These are phyloP conservation scores for Cryptosporidium meleagridis DNA, from an alignment of 169 alveolate genomes.

Conservation along the genomic window DNA sequence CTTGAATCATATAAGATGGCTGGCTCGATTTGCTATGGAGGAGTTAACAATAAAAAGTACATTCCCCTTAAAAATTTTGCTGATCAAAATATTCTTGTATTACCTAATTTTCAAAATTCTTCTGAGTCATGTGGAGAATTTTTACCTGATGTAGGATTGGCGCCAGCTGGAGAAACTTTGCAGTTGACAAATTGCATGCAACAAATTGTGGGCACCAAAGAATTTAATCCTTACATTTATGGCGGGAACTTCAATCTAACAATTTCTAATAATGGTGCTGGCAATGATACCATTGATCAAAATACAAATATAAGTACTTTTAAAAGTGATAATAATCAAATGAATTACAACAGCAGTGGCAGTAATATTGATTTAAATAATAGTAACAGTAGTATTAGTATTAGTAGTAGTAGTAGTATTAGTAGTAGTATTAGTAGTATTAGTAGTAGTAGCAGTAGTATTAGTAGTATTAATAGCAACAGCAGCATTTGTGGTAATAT, in stretches of 20 bases:
- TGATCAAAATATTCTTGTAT: background rate
- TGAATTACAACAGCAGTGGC: background rate
- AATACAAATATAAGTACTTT: background rate
- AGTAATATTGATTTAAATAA: background rate
- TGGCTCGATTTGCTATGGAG: background rate
- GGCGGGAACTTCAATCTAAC: background rate
- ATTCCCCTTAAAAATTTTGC: background rate
- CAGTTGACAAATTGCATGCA: background rate
- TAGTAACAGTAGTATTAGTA: background rate
- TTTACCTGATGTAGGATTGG: conserved; percentile 12
- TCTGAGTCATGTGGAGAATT: background rate
- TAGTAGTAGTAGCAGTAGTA: conserved; percentile 4
- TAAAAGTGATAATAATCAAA: background rate
- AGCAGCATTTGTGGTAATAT: background rate
- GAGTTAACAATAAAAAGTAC: background rate
- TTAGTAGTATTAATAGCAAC: background rate
- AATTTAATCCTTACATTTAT: background rate
- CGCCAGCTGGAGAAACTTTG: background rate
- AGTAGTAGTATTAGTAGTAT: background rate
- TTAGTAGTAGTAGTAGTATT: background rate
- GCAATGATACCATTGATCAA: background rate
- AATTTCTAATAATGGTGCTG: background rate
- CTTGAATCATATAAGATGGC: background rate
- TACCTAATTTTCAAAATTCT: background rate
- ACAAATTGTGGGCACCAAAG: background rate